These are phyloP conservation scores for Melampsora abietis-canadensis DNA, from an alignment of 1,284 basidiomycete species.

Conservation along the genomic window DNA sequence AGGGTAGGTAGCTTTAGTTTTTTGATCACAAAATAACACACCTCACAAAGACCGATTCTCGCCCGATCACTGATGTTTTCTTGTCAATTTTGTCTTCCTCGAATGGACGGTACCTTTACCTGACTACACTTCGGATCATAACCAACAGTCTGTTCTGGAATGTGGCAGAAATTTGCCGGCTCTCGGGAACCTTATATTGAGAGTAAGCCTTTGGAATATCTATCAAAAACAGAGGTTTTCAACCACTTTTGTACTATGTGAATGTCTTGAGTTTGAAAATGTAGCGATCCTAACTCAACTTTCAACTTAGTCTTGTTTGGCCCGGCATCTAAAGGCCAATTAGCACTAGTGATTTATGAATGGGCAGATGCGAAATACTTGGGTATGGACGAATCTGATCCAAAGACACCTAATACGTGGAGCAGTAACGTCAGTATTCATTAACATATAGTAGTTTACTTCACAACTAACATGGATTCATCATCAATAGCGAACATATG, in stretches of 20 bases:
- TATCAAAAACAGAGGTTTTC: background rate
- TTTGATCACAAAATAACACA: background rate
- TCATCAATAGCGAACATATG: conserved; percentile 74
- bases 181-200: conserved; percentile 42
- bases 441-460: conserved; percentile 18
- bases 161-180: conserved; percentile 39
- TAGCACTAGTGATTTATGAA: conserved; percentile 92
- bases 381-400: conserved; percentile 59
- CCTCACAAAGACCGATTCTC: too few species aligned
- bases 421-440: conserved; percentile 50
- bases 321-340: conserved; percentile 70
- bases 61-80: background rate
- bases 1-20: conserved; percentile 13
- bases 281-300: background rate
- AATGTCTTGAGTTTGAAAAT: background rate
- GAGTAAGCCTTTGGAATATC: conserved; percentile 11
- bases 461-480: background rate
- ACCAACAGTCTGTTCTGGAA: conserved; percentile 36
- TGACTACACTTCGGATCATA: too few species aligned
- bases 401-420: conserved; percentile 50
- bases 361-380: conserved; percentile 81
- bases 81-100: background rate
- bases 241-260: background rate
- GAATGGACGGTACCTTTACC: background rate
- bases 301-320: conserved; percentile 71